Percentiles rank a stretch among this genome's conserved stretches.
These are phyloP conservation scores for Apiospora rasikravindrae DNA, from an alignment of 2,329 filamentous ascomycete genomes.

Conservation along the genomic window DNA sequence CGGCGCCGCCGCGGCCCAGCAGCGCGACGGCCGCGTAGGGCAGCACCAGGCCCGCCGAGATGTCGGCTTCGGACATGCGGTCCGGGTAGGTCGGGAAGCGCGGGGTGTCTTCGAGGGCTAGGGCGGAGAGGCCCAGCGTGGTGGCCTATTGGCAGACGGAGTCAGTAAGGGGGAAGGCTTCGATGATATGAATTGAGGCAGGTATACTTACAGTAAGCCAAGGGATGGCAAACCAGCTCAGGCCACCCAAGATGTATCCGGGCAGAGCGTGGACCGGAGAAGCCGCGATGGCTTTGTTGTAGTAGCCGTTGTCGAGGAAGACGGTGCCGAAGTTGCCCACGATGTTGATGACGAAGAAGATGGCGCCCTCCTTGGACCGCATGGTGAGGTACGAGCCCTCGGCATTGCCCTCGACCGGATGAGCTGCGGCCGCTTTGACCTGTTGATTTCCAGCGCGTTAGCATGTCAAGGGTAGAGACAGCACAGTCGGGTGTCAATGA, in stretches of 20 bases:
- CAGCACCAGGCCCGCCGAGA: constrained; percentile 82
- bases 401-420: constrained; percentile 81
- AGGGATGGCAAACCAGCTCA: constrained; percentile 92
- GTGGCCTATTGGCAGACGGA: constrained; percentile 64
- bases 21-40: constrained; percentile 85
- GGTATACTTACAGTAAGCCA: constrained; percentile 59
- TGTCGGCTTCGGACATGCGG: constrained; percentile 74
- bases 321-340: constrained; percentile 86
- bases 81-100: constrained; percentile 75
- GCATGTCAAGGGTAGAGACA: too few relatives aligned
- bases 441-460: not conserved
- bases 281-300: constrained; percentile 92
- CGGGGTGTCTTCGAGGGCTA: constrained; percentile 78
- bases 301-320: constrained; percentile 88
- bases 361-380: constrained; percentile 78
- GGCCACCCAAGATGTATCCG: constrained; percentile 84
- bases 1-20: constrained; percentile 80
- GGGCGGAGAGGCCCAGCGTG: constrained; percentile 82
- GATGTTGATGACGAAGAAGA: constrained; percentile 92
- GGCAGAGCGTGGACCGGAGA: constrained; percentile 84
- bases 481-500: too few relatives aligned
- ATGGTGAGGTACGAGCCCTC: constrained; percentile 87
- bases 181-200: too few relatives aligned
- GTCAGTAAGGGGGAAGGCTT: not conserved
- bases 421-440: constrained; percentile 63